A percentile compares a stretch with the other conserved stretches of the same genome.
phyloP scores from a whole-genome alignment of 1,139 yeast genomes.

The Hansenula lynferdii region DNA sequence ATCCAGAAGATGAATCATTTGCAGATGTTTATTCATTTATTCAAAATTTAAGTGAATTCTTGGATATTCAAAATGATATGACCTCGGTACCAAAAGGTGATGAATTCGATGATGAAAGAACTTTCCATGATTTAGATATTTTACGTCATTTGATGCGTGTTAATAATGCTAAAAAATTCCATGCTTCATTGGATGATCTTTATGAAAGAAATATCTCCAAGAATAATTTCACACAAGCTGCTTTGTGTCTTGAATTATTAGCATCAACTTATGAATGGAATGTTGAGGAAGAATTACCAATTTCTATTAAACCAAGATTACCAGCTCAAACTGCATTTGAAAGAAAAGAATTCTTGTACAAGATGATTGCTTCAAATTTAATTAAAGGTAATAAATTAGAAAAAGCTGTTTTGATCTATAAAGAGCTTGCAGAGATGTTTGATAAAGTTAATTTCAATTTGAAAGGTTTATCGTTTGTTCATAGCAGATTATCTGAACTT shows the following conservation, averaged over 20 bases:
- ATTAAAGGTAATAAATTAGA: slow-evolving; percentile 70
- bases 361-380: slow-evolving; percentile 68
- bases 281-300: slow-evolving; percentile 50
- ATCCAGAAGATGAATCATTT: slow-evolving; percentile 65
- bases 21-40: slow-evolving; percentile 47
- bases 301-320: slow-evolving; percentile 61
- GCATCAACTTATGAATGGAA: slow-evolving; percentile 81
- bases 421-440: slow-evolving; percentile 73
- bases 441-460: slow-evolving; percentile 72
- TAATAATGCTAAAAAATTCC: slow-evolving; percentile 75
- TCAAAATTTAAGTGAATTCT: slow-evolving; percentile 56
- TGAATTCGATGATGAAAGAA: slow-evolving; percentile 84
- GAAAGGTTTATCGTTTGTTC: slow-evolving; percentile 70
- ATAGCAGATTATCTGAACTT: slow-evolving; percentile 61
- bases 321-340: slow-evolving; percentile 80
- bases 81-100: slow-evolving; percentile 74
- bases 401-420: slow-evolving; percentile 72
- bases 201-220: slow-evolving; percentile 60
- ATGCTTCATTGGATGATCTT: slow-evolving; percentile 71
- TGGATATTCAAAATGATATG: slow-evolving; percentile 63
- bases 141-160: slow-evolving; percentile 76
- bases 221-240: slow-evolving; percentile 75
- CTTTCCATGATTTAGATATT: slow-evolving; percentile 74
- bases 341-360: slow-evolving; percentile 70
- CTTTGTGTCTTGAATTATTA: slow-evolving; percentile 69